Evolutionary conservation across 164 flowering plant genomes (phyloP).

Genomic region (Liquidambar formosana): DNA sequence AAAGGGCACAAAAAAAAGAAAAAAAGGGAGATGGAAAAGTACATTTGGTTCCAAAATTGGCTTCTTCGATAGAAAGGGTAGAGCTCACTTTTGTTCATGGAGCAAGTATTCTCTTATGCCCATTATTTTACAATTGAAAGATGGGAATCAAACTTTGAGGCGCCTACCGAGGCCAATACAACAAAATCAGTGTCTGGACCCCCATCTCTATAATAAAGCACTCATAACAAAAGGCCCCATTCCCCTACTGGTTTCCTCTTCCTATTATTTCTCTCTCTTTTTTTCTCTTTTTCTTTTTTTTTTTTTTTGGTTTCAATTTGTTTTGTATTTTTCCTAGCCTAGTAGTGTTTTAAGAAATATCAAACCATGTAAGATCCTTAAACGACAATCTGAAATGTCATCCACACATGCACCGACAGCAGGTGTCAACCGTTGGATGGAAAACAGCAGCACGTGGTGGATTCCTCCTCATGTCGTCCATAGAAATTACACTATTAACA

Average conservation of each 20-base stretch:
- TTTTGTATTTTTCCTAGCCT: too few relatives aligned
- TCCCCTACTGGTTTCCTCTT: background rate
- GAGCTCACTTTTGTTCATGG: background rate
- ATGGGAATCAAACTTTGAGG: slow-evolving; percentile 18
- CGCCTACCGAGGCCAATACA: slow-evolving; percentile 2
- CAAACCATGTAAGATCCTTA: too few relatives aligned
- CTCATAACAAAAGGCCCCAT: background rate
- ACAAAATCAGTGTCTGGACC: background rate
- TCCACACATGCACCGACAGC: too few relatives aligned
- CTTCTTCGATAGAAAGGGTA: slow-evolving; percentile 2
- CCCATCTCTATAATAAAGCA: background rate
- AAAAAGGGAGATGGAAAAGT: too few relatives aligned
- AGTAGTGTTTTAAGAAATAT: too few relatives aligned
- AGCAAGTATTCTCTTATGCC: slow-evolving; percentile 16
- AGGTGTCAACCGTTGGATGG: too few relatives aligned
- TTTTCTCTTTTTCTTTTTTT: background rate
- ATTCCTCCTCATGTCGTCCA: too few relatives aligned
- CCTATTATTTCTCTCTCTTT: background rate
- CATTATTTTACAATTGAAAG: background rate
- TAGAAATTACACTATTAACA: too few relatives aligned
- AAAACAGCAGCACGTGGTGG: too few relatives aligned
- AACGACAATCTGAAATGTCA: too few relatives aligned
- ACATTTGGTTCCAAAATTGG: background rate
- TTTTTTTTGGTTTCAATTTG: background rate
- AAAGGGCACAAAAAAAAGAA: too few relatives aligned